Evolutionary conservation across 345 rosid species (phyloP).

Genomic region (Combretum micranthum): DNA sequence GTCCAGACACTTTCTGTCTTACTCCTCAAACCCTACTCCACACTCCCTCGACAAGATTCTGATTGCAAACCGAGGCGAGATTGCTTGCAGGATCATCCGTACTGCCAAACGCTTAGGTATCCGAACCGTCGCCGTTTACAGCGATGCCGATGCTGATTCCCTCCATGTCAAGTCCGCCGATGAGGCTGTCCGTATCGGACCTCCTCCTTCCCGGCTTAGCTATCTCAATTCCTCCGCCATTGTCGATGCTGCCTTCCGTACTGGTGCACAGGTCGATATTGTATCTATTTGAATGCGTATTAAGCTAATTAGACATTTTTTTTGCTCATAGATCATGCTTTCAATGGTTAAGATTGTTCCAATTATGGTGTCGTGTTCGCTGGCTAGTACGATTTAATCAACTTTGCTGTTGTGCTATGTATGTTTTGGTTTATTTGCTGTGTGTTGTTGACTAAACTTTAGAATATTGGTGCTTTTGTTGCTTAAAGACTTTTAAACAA

Average conservation of each 20-base stretch:
- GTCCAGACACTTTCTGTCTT: slow-evolving; percentile 23
- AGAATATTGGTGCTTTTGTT: no score
- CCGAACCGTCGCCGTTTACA: slow-evolving; percentile 77
- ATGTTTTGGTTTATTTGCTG: no score
- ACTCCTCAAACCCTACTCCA: slow-evolving; percentile 8
- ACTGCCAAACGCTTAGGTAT: slow-evolving; percentile 79
- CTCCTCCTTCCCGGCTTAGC: slow-evolving; percentile 80
- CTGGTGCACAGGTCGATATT: slow-evolving; percentile 84
- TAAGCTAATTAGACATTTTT: no score
- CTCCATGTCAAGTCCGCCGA: slow-evolving; percentile 89
- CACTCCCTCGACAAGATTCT: slow-evolving; percentile 64
- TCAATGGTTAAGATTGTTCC: no score
- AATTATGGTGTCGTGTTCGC: no score
- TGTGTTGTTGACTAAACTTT: no score
- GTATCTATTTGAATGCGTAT: no score
- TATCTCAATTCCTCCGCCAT: slow-evolving; percentile 56
- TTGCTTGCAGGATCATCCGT: slow-evolving; percentile 76
- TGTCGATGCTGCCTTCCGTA: slow-evolving; percentile 67
- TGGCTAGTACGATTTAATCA: no score
- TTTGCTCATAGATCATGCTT: no score
- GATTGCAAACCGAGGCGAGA: slow-evolving; percentile 82
- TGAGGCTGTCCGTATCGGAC: slow-evolving; percentile 73
- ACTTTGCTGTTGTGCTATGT: no score
- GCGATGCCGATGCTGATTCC: slow-evolving; percentile 74
- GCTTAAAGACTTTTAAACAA: no score